A percentile compares a stretch with the other conserved stretches of the same genome.
phyloP scores from a whole-genome alignment of 306 rosid species.

The Cicer chorassanicum region DNA sequence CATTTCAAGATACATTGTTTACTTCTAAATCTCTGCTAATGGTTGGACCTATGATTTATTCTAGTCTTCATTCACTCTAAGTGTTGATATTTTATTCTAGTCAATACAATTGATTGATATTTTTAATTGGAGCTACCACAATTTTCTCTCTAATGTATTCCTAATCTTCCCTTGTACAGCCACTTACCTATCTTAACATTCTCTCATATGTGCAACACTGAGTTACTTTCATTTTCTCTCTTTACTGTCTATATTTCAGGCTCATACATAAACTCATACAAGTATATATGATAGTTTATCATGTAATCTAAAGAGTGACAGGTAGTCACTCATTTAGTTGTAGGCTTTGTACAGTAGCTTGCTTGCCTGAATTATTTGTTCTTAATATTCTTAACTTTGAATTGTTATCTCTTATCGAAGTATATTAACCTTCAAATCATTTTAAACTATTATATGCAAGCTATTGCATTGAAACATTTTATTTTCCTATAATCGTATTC shows the following conservation, averaged over 20 bases:
- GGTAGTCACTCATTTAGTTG: background rate
- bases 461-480: background rate
- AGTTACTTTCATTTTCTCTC: background rate
- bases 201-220: background rate
- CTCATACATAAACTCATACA: background rate
- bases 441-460: conserved; percentile 3
- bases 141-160: conserved; percentile 5
- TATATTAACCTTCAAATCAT: conserved; percentile 10
- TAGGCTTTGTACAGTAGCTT: conserved; percentile 12
- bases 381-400: conserved; percentile 33
- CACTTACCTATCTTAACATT: background rate
- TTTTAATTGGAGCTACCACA: background rate
- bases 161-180: background rate
- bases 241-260: background rate
- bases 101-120: too few species aligned
- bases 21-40: background rate
- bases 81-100: too few species aligned
- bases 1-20: background rate
- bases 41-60: background rate
- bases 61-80: background rate
- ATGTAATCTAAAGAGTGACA: background rate
- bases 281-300: conserved; percentile 9
- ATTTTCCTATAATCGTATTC: background rate
- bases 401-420: conserved; percentile 11
- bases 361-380: conserved; percentile 14